Conservation (phyloP, 306 rosid species). For the Castanea sativa region DNA sequence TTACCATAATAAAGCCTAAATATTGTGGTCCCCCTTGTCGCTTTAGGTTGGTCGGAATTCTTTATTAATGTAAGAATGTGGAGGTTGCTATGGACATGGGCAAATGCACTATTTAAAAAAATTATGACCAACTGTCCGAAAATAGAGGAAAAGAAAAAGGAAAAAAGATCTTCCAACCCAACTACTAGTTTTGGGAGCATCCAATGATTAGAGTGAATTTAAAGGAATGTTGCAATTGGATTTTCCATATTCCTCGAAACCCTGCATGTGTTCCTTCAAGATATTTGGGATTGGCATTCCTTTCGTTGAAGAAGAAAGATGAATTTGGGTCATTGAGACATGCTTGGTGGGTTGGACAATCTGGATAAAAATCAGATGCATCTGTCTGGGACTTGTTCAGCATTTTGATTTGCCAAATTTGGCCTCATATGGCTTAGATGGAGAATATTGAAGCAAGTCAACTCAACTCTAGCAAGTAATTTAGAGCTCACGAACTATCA, state of each 20-base stretch:
- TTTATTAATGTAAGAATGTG: background rate
- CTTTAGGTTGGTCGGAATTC: constrained; percentile 29
- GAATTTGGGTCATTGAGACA: constrained; percentile 1
- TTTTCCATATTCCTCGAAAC: background rate
- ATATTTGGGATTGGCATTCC: background rate
- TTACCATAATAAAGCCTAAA: constrained; percentile 19
- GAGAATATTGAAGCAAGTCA: too few species aligned
- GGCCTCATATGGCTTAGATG: too few species aligned
- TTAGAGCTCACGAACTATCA: background rate
- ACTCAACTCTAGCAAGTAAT: background rate
- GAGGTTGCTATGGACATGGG: background rate
- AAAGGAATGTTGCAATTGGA: constrained; percentile 3
- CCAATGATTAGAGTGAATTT: constrained; percentile 19
- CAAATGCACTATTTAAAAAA: background rate
- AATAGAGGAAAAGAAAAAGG: too few species aligned
- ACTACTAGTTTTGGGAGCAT: constrained; percentile 1
- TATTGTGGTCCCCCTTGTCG: constrained; percentile 19
- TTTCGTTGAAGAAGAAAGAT: constrained; percentile 2
- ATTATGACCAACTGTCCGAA: background rate
- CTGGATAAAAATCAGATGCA: constrained; percentile 9
- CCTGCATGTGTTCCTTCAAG: background rate
- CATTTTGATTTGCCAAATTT: constrained; percentile 16
- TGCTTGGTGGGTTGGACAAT: background rate
- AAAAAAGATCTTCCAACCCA: background rate
- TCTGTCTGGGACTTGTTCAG: constrained; percentile 9